Evolutionary conservation across 805 yeast genomes (phyloP).

Genomic region (Saturnispora ahearnii): DNA sequence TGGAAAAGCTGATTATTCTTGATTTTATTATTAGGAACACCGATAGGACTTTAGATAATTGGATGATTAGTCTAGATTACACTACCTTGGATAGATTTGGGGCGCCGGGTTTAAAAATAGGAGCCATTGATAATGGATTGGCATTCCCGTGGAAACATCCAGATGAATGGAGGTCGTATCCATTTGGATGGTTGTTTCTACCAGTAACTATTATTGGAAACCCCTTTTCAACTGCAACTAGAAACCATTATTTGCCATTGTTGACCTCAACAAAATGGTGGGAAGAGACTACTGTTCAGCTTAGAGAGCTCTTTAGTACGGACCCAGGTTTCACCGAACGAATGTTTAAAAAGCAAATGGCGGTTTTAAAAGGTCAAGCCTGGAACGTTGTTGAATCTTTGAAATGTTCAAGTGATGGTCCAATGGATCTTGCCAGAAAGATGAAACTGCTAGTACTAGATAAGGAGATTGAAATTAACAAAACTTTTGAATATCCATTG

Average conservation of each 20-base stretch:
- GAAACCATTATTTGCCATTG: conserved; percentile 48
- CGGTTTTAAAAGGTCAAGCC: conserved; percentile 70
- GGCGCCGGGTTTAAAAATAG: conserved; percentile 40
- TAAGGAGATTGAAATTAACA: conserved; percentile 51
- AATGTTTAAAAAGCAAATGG: conserved; percentile 60
- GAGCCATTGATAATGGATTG: conserved; percentile 70
- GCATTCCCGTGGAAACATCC: conserved; percentile 80
- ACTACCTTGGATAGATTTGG: conserved; percentile 9
- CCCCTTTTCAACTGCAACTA: conserved; percentile 50
- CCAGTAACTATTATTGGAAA: conserved; percentile 57
- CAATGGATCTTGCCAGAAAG: conserved; percentile 54
- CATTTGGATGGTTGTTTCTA: conserved; percentile 68
- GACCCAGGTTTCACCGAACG: conserved; percentile 57
- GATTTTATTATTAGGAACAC: conserved; percentile 71
- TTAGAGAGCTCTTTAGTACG: conserved; percentile 40
- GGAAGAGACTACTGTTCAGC: conserved; percentile 45
- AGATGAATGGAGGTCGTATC: conserved; percentile 72
- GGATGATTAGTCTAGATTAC: conserved; percentile 64
- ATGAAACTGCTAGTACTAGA: conserved; percentile 52
- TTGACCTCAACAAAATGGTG: conserved; percentile 61
- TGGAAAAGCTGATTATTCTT: conserved; percentile 60
- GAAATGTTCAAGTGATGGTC: conserved; percentile 50
- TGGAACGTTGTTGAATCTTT: conserved; percentile 64
- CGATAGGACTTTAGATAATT: conserved; percentile 65
- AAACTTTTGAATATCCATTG: conserved; percentile 24